Evolutionary conservation across 768 basidiomycete genomes (phyloP).

Genomic region (Hypholoma sublateritium): DNA sequence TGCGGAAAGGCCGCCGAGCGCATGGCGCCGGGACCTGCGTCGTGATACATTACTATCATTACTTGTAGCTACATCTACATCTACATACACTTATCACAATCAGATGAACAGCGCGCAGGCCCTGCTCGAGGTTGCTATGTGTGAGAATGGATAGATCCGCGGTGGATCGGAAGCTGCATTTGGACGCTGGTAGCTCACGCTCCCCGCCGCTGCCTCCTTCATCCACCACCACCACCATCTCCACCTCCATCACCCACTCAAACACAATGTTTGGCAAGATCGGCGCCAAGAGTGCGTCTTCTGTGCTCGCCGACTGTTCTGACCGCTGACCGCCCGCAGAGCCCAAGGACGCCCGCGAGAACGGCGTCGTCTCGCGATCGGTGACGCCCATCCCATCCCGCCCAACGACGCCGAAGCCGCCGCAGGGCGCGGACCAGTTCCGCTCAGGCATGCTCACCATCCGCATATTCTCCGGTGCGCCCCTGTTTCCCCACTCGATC

Average conservation of each 20-base stretch:
- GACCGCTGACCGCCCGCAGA: constrained; percentile 36
- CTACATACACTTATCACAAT: too few relatives aligned
- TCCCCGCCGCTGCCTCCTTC: constrained; percentile 23
- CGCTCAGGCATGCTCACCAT: constrained; percentile 93
- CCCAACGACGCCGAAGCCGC: constrained; percentile 72
- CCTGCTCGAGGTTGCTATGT: not conserved
- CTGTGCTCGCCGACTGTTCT: constrained; percentile 5
- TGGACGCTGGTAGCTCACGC: not conserved
- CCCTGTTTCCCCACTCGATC: not conserved
- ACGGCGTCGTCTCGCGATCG: constrained; percentile 72
- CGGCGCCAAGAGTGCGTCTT: constrained; percentile 39
- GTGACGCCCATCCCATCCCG: constrained; percentile 78
- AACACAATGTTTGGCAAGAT: constrained; percentile 56
- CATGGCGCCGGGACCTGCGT: not conserved
- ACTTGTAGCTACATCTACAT: not conserved
- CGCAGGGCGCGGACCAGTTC: constrained; percentile 58
- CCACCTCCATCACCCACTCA: constrained; percentile 8
- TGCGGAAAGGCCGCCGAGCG: not conserved
- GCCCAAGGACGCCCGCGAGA: constrained; percentile 69
- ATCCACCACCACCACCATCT: constrained; percentile 17
- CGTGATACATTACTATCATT: not conserved
- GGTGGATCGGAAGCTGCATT: constrained; percentile 2
- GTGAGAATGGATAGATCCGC: constrained; percentile 1
- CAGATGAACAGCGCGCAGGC: too few relatives aligned
- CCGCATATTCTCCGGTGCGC: constrained; percentile 87